phyloP scores from a whole-genome alignment of 257 asterid species.

The Solanum appendiculatum region DNA sequence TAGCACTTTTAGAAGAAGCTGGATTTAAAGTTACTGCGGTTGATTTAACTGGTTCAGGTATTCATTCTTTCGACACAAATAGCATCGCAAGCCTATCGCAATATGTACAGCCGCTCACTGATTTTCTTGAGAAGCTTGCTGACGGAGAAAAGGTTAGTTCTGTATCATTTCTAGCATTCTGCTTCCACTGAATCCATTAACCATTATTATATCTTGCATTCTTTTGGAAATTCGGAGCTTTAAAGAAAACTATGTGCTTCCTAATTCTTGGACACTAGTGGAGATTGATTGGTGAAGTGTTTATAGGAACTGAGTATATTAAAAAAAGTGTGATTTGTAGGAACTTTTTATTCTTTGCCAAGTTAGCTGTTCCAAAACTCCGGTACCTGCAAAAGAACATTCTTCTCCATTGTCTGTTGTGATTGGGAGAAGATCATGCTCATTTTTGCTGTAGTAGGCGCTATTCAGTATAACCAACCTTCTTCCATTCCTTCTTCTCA shows the following conservation, averaged over 20 bases:
- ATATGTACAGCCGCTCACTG: conserved; percentile 79
- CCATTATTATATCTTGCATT: neutral
- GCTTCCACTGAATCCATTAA: neutral
- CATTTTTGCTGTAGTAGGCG: neutral
- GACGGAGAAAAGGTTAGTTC: conserved; percentile 74
- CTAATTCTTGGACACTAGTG: neutral
- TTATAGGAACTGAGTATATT: neutral
- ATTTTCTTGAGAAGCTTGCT: conserved; percentile 54
- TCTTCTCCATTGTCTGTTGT: neutral
- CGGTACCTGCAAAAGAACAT: neutral
- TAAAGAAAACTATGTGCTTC: neutral
- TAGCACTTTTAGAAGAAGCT: conserved; percentile 76
- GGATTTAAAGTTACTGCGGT: conserved; percentile 94
- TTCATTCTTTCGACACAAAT: conserved; percentile 84
- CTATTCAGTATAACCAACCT: neutral
- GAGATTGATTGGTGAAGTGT: neutral
- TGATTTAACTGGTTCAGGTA: conserved; percentile 93
- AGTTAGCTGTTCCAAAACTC: neutral
- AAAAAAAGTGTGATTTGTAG: neutral
- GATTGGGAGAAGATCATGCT: neutral
- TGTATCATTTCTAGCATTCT: neutral
- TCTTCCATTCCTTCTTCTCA: neutral
- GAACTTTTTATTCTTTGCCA: neutral
- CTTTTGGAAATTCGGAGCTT: neutral
- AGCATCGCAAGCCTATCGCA: conserved; percentile 67